phyloP scores from a whole-genome alignment of 2,329 filamentous ascomycete species.

The Rasamsonia emersonii region DNA sequence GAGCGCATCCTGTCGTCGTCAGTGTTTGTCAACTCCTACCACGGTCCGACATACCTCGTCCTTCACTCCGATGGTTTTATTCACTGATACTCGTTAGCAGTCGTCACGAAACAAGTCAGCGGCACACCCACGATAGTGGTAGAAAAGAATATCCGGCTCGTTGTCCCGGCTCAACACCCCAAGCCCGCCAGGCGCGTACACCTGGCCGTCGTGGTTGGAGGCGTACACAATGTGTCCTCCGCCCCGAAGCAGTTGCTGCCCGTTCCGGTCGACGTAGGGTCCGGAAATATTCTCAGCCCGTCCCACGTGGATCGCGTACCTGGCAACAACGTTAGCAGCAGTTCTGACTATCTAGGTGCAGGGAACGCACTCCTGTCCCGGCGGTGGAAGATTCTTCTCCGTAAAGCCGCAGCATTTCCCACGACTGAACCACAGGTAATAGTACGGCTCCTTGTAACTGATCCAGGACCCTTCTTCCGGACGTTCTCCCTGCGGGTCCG shows the following conservation, averaged over 20 bases:
- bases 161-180: slow-evolving; percentile 22
- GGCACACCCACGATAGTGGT: slow-evolving; percentile 27
- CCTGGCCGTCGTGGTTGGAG: slow-evolving; percentile 26
- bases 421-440: slow-evolving; percentile 33
- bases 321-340: slow-evolving; percentile 5
- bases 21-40: too few species aligned
- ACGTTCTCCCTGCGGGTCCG: slow-evolving; percentile 1
- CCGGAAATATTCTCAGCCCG: slow-evolving; percentile 23
- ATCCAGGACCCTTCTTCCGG: slow-evolving; percentile 29
- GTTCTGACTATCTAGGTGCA: not conserved
- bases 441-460: slow-evolving; percentile 25
- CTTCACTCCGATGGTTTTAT: slow-evolving; percentile 22
- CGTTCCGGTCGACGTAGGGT: slow-evolving; percentile 26
- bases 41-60: slow-evolving; percentile 15
- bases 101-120: not conserved
- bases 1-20: slow-evolving; percentile 20
- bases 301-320: slow-evolving; percentile 28
- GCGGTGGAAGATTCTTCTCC: slow-evolving; percentile 14
- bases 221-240: slow-evolving; percentile 29
- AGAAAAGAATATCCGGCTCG: slow-evolving; percentile 28
- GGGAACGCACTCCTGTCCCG: slow-evolving; percentile 22
- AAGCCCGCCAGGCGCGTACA: slow-evolving; percentile 32
- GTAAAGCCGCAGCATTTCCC: slow-evolving; percentile 30
- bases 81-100: slow-evolving; percentile 15
- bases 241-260: slow-evolving; percentile 17